phyloP scores from a whole-genome alignment of 306 rosid species.

The Crotalaria pallida region DNA sequence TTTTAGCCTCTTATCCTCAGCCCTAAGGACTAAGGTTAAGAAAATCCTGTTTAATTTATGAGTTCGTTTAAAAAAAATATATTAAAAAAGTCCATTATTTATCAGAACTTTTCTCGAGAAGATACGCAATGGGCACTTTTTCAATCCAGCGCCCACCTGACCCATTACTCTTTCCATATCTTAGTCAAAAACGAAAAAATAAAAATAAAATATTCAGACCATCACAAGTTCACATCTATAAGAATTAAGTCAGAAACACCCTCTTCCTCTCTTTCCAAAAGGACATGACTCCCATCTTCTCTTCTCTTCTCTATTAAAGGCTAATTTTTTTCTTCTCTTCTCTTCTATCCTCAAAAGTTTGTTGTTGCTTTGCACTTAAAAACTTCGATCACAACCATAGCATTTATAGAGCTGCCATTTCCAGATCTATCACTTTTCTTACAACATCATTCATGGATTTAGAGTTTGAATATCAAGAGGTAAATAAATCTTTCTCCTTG shows the following conservation, averaged over 20 bases:
- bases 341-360: neutral
- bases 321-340: neutral
- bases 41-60: no score
- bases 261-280: neutral
- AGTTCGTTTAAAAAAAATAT: no score
- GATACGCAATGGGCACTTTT: no score
- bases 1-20: no score
- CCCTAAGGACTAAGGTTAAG: no score
- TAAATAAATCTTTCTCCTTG: conserved; percentile 23
- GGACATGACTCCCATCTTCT: neutral
- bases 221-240: neutral
- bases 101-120: no score
- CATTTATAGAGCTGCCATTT: neutral
- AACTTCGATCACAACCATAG: neutral
- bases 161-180: no score
- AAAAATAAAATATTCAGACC: neutral
- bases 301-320: neutral
- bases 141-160: no score
- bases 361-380: neutral
- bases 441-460: conserved; percentile 27
- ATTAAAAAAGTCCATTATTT: no score
- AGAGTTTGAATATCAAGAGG: conserved; percentile 55
- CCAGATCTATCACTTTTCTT: neutral
- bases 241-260: neutral
- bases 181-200: no score